These are phyloP conservation scores for Candida mattraensis DNA, from an alignment of 805 yeast species.

Conservation along the genomic window DNA sequence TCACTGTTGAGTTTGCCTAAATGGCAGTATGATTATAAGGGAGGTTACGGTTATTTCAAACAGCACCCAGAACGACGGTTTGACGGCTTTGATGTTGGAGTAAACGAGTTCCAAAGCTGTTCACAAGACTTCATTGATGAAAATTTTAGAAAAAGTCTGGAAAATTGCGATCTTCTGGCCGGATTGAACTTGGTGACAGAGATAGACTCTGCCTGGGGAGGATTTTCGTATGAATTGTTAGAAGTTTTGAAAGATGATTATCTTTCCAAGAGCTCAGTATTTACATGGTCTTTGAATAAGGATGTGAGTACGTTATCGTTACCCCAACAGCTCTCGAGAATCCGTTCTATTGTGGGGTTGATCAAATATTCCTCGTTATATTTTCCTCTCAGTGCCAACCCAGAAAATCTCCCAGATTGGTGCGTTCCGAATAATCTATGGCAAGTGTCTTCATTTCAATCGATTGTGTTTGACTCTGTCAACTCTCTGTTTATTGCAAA, in stretches of 20 bases:
- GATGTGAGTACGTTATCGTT: conserved; percentile 9
- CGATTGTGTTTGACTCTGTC: conserved; percentile 45
- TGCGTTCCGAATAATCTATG: conserved; percentile 37
- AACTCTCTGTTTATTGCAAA: conserved; percentile 42
- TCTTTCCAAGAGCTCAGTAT: conserved; percentile 47
- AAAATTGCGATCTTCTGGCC: conserved; percentile 69
- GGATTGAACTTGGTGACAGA: conserved; percentile 75
- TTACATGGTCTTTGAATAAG: conserved; percentile 44
- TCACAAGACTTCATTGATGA: conserved; percentile 56
- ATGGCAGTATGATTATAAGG: conserved; percentile 55
- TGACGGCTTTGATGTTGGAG: conserved; percentile 54
- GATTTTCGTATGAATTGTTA: conserved; percentile 56
- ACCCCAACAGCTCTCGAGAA: conserved; percentile 38
- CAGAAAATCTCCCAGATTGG: conserved; percentile 22
- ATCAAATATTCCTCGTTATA: conserved; percentile 50
- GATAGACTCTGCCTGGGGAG: conserved; percentile 82
- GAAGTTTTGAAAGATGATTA: conserved; percentile 68
- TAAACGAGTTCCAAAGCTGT: conserved; percentile 49
- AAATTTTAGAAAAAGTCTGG: conserved; percentile 60
- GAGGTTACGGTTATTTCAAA: conserved; percentile 23
- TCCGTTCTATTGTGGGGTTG: conserved; percentile 45
- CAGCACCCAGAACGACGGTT: conserved; percentile 40
- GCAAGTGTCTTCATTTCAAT: conserved; percentile 41
- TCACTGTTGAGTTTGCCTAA: conserved; percentile 52
- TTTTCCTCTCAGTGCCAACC: conserved; percentile 48